phyloP scores from a whole-genome alignment of 352 stramenopile genomes.

The Pythium sukuiense region DNA sequence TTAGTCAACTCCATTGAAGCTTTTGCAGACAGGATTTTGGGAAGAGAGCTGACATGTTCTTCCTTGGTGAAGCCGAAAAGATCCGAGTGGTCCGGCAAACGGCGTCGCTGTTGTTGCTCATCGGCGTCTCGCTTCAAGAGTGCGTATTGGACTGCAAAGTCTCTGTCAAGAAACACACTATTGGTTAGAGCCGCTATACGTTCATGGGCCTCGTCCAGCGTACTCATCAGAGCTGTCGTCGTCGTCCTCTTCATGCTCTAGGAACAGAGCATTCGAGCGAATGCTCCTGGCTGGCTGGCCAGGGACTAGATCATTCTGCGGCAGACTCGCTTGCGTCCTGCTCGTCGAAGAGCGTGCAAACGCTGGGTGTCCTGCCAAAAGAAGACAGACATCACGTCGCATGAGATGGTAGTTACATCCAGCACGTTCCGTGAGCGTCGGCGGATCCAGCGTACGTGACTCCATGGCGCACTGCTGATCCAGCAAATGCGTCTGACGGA shows the following conservation, averaged over 20 bases:
- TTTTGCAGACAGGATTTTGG: too few relatives aligned
- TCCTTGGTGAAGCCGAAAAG: neutral
- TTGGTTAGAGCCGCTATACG: neutral
- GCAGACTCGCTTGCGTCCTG: too few relatives aligned
- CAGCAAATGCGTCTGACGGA: neutral
- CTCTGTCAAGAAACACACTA: neutral
- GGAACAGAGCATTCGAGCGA: neutral
- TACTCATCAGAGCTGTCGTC: neutral
- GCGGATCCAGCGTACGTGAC: neutral
- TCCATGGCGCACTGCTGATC: neutral
- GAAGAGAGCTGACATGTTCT: neutral
- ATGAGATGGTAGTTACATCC: neutral
- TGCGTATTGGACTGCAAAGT: neutral
- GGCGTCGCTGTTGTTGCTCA: neutral
- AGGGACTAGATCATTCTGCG: neutral
- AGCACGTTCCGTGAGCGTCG: too few relatives aligned
- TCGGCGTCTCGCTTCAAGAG: neutral
- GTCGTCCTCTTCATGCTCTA: conserved; percentile 14
- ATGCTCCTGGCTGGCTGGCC: too few relatives aligned
- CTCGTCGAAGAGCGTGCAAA: neutral
- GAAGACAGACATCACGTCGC: neutral
- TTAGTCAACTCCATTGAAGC: too few relatives aligned
- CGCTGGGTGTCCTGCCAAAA: neutral
- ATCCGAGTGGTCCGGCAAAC: neutral
- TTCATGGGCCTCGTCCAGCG: neutral